Base-by-base conservation (phyloP, 805 yeast genomes). In the Priceomyces castillae region DNA sequence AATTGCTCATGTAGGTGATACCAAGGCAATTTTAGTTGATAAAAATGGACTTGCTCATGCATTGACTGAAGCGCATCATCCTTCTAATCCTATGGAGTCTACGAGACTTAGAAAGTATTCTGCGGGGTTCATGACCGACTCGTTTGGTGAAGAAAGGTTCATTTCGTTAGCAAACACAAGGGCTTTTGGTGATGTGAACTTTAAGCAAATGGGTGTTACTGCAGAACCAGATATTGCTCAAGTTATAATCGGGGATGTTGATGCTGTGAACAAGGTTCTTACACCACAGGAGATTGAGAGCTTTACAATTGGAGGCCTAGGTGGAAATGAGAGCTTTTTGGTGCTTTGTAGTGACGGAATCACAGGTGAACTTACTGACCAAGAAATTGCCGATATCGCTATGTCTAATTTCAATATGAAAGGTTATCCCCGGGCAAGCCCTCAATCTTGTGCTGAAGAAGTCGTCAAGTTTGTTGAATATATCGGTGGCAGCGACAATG, bases 1-100 rank as follows among this genome's bases (percentile, higher is more conserved):
- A 0, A 78, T 90, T 15, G 90, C 95, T 1, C 99, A 94, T 58
- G 82, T 92, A 11, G 99, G 99, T 4, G 99, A 94, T 59, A 86
- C 97, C 2, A 78, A 86, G 48, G 89, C 95, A 4, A 75, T 94
- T 2, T 54, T 94, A n/a, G 86, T 94, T 50, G 98, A 90, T 62
- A 76, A 75, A 44, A 63, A 74, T 43, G 98, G 98, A 2, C 67
- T 77, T 33, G 95, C 95, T 1, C 90, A 84, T 52, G 73, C 87
- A 15, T 67, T 94, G 40, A 87, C 96, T 1, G 73, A 78, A 30
- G 78, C 82, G 28, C 99, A 94, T 62, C 97, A 92, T 63, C 96
- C 97, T 2, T 78, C 87, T 0, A 84, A 90, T 38, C 84, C 89
- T 1, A 69, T 79, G 9, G 99, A 94, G 64, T 76, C 86, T 2